phyloP scores from a whole-genome alignment of 805 yeast genomes.

The Pichia nanzhaoensis region DNA sequence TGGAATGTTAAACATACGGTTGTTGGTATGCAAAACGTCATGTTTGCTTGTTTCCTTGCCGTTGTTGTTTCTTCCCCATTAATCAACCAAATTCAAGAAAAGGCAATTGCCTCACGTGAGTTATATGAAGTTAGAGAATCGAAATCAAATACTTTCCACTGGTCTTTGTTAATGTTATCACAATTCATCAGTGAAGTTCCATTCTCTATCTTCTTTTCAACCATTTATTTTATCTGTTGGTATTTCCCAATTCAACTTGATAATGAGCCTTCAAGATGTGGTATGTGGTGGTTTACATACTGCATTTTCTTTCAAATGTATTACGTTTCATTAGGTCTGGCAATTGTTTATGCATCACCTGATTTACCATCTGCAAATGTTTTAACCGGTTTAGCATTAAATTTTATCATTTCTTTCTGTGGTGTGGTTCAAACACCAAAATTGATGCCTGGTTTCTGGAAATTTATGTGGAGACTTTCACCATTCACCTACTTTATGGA shows the following conservation, averaged over 20 bases:
- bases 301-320: slow-evolving; percentile 38
- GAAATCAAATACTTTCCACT: slow-evolving; percentile 65
- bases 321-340: slow-evolving; percentile 44
- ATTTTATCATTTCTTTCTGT: slow-evolving; percentile 57
- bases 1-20: slow-evolving; percentile 47
- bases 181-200: slow-evolving; percentile 56
- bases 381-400: slow-evolving; percentile 46
- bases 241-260: slow-evolving; percentile 34
- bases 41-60: slow-evolving; percentile 47
- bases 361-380: slow-evolving; percentile 64
- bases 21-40: slow-evolving; percentile 53
- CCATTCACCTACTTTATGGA: slow-evolving; percentile 69
- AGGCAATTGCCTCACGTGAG: slow-evolving; percentile 51
- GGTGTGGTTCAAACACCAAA: slow-evolving; percentile 57
- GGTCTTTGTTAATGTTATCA: slow-evolving; percentile 53
- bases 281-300: slow-evolving; percentile 36
- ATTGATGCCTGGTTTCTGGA: slow-evolving; percentile 77
- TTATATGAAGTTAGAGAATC: slow-evolving; percentile 66
- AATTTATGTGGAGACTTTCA: slow-evolving; percentile 69
- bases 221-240: slow-evolving; percentile 40
- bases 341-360: slow-evolving; percentile 53
- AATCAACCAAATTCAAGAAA: slow-evolving; percentile 58
- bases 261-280: slow-evolving; percentile 35
- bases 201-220: slow-evolving; percentile 42
- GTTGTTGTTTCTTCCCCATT: slow-evolving; percentile 52